Evolutionary conservation across 495 filamentous ascomycete species (phyloP).

Genomic region (Penicillium subrubescens): DNA sequence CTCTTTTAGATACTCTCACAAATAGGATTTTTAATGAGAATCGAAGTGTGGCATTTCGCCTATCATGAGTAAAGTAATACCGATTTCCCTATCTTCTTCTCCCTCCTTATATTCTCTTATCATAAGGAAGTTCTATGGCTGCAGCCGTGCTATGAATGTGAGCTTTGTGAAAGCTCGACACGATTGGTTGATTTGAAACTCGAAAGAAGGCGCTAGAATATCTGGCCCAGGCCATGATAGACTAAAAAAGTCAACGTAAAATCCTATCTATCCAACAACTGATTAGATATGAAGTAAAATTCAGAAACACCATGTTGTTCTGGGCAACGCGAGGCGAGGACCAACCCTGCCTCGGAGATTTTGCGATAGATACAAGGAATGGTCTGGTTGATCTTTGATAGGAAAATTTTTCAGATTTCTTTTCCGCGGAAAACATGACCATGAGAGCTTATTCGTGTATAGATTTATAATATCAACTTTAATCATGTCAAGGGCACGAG

Average conservation of each 20-base stretch:
- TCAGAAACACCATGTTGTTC: conserved; percentile 2
- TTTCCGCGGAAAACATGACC: neutral
- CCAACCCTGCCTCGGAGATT: neutral
- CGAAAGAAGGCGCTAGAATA: neutral
- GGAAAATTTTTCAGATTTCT: neutral
- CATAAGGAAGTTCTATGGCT: conserved; percentile 2
- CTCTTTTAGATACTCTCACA: conserved; percentile 2
- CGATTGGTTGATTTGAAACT: neutral
- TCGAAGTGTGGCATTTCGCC: neutral
- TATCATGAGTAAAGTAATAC: conserved; percentile 2
- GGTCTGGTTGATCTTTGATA: neutral
- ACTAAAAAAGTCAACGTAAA: conserved; percentile 1
- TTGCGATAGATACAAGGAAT: neutral
- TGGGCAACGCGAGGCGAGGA: neutral
- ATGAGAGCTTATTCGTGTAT: neutral
- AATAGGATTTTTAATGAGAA: conserved; percentile 1
- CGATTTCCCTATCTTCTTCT: conserved; percentile 2
- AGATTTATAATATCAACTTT: conserved; percentile 1
- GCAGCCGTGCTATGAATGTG: conserved; percentile 1
- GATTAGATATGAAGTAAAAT: conserved; percentile 1
- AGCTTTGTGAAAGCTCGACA: conserved; percentile 1
- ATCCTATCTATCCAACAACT: conserved; percentile 1
- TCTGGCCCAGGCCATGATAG: neutral
- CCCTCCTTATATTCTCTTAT: conserved; percentile 1
- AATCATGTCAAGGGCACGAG: neutral